Evolutionary conservation across 208 protist genomes (phyloP).

Genomic region (Trypanosoma scelopori): DNA sequence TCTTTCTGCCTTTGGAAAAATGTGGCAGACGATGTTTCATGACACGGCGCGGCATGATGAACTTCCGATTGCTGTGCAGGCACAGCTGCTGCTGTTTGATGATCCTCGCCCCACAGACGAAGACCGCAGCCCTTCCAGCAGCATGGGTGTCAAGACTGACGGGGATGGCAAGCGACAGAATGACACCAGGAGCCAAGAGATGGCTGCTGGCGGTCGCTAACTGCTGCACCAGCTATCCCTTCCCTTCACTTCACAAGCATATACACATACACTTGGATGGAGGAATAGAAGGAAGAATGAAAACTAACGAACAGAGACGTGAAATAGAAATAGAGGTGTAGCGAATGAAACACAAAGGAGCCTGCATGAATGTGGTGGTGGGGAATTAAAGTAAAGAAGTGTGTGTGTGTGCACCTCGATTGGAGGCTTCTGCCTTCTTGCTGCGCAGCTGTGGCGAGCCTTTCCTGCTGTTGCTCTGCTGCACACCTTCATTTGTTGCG

Average conservation of each 20-base stretch:
- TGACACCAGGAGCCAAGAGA: too few species aligned
- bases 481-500: too few species aligned
- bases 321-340: background rate
- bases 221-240: too few species aligned
- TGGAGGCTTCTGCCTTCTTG: too few species aligned
- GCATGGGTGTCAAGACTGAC: background rate
- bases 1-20: slow-evolving; percentile 56
- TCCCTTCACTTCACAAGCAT: too few species aligned
- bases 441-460: too few species aligned
- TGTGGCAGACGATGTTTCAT: slow-evolving; percentile 32
- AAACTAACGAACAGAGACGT: background rate
- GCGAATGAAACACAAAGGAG: background rate
- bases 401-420: too few species aligned
- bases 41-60: background rate
- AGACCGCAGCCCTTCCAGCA: background rate
- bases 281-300: too few species aligned
- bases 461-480: too few species aligned
- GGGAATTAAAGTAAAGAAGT: background rate
- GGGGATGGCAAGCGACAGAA: too few species aligned
- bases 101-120: background rate
- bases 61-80: slow-evolving; percentile 15
- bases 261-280: too few species aligned
- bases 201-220: too few species aligned
- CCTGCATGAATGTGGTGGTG: background rate
- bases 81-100: slow-evolving; percentile 30